Percentiles rank a stretch among this genome's conserved stretches.
These are phyloP conservation scores for Mucor circinelloides DNA, from an alignment of 371 early-diverging fungal species.

Conservation along the genomic window DNA sequence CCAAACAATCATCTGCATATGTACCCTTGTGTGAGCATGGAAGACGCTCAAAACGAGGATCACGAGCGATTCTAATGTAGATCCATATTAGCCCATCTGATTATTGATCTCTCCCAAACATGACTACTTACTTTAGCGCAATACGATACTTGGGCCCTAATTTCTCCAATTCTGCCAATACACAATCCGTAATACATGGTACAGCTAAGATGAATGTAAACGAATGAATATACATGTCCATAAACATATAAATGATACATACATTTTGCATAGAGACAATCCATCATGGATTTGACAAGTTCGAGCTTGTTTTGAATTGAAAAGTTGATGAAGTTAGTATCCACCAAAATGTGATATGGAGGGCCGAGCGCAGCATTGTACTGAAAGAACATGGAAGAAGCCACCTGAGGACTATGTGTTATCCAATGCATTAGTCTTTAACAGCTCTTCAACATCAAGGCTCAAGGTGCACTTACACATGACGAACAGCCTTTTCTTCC, in stretches of 20 bases:
- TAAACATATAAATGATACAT: constrained; percentile 15
- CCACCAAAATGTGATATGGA: constrained; percentile 98
- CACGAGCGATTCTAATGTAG: constrained; percentile 81
- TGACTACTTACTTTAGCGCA: constrained; percentile 83
- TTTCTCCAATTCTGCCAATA: constrained; percentile 99
- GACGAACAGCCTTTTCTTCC: constrained; percentile 71
- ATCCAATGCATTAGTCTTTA: neutral
- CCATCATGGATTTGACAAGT: constrained; percentile 97
- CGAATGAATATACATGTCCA: neutral
- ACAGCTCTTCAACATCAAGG: neutral
- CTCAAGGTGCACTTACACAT: constrained; percentile 70
- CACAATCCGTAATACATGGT: constrained; percentile 99
- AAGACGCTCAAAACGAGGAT: constrained; percentile 94
- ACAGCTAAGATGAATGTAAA: constrained; percentile 48
- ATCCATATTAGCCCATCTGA: neutral
- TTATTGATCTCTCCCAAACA: neutral
- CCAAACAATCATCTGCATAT: constrained; percentile 99
- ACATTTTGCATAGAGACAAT: constrained; percentile 97
- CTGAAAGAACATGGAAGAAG: constrained; percentile 95
- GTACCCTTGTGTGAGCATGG: constrained; percentile 99
- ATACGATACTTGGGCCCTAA: constrained; percentile 97
- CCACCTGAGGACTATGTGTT: constrained; percentile 77
- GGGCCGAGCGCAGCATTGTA: constrained; percentile 97
- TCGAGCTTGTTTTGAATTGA: constrained; percentile 99
- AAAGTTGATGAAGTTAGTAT: constrained; percentile 99